Conservation (phyloP, 345 rosid genomes). For the Garcia nutans region DNA sequence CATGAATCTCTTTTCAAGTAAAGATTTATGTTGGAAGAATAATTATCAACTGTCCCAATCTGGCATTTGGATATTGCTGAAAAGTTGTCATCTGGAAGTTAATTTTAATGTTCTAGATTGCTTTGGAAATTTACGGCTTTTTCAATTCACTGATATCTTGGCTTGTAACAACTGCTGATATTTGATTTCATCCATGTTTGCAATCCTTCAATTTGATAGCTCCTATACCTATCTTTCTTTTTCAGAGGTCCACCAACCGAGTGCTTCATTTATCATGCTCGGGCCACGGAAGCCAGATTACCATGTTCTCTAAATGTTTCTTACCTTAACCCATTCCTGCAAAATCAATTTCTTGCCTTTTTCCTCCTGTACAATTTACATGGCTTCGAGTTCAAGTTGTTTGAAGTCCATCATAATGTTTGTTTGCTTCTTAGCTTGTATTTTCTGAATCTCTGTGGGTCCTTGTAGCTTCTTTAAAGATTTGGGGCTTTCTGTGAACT, state of each 20-base stretch:
- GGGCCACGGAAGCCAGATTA: conserved; percentile 66
- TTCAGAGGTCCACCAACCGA: conserved; percentile 96
- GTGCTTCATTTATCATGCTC: conserved; percentile 84
- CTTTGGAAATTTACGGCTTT: not conserved
- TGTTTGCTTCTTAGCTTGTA: not conserved
- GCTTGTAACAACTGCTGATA: not conserved
- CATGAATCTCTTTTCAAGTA: not conserved
- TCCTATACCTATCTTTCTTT: conserved; percentile 21
- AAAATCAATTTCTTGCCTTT: conserved; percentile 5
- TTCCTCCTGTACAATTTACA: not conserved
- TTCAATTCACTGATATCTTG: not conserved
- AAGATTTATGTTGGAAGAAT: not conserved
- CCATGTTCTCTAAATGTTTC: conserved; percentile 47
- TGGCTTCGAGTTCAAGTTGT: conserved; percentile 3
- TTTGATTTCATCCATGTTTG: not conserved
- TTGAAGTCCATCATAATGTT: not conserved
- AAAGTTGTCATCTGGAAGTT: not conserved
- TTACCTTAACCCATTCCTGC: conserved; percentile 9
- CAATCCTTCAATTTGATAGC: not conserved
- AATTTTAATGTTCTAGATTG: not conserved
- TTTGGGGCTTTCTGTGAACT: not conserved
- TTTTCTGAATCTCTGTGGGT: not conserved
- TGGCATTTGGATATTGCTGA: not conserved
- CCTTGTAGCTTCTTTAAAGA: not conserved
- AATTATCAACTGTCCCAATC: not conserved